phyloP scores from a whole-genome alignment of 2,329 filamentous ascomycete species.

The Aurifilum marmelostoma region DNA sequence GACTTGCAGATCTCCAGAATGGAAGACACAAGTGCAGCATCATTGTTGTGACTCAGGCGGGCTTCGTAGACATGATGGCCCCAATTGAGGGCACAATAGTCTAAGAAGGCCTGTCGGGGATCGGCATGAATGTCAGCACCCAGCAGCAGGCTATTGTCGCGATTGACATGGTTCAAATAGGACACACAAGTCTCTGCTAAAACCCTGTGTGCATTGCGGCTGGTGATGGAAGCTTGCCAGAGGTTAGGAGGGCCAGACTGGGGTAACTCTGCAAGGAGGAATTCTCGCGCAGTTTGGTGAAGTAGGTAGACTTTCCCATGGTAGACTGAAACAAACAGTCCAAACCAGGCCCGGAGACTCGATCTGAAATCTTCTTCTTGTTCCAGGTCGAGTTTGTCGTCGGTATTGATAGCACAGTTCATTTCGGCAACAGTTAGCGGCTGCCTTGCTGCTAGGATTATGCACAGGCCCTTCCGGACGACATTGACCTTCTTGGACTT shows the following conservation, averaged over 20 bases:
- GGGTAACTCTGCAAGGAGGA: not conserved
- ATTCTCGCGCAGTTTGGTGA: not conserved
- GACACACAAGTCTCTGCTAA: not conserved
- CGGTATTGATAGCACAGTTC: not conserved
- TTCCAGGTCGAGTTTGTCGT: not conserved
- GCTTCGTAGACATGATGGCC: slow-evolving; percentile 10
- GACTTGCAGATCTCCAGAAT: not conserved
- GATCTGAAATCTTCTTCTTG: not conserved
- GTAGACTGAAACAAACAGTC: not conserved
- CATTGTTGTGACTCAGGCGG: slow-evolving; percentile 6
- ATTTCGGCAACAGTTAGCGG: not conserved
- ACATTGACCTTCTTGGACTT: not conserved
- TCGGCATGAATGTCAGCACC: not conserved
- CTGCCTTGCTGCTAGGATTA: not conserved
- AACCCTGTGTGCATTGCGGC: not conserved
- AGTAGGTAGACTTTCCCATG: not conserved
- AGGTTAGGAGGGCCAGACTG: not conserved
- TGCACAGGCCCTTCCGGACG: not conserved
- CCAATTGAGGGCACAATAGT: not conserved
- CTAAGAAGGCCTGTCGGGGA: not conserved
- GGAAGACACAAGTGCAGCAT: not conserved
- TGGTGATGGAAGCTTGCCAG: not conserved
- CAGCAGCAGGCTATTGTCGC: not conserved
- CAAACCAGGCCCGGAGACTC: not conserved
- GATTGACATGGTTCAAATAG: not conserved